Conservation (phyloP, 1,139 yeast species). For the Ogataea hybrid region DNA sequence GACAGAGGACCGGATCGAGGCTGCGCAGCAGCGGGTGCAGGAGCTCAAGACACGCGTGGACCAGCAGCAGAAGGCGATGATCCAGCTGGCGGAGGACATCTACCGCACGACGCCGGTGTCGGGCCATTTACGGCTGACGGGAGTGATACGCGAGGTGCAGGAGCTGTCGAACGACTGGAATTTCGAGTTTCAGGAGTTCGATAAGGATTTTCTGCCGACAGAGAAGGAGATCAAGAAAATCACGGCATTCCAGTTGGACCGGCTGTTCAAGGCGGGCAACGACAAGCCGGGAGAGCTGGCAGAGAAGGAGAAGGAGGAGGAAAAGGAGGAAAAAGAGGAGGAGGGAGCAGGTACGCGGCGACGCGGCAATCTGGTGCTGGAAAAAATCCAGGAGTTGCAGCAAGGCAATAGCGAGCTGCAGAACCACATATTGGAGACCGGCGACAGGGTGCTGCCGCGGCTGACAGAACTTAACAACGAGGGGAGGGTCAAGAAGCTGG, state of each 20-base stretch:
- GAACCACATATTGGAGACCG: constrained; percentile 17
- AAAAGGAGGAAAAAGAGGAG: not conserved
- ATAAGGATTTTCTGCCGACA: constrained; percentile 74
- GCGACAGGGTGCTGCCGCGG: constrained; percentile 16
- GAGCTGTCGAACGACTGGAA: constrained; percentile 90
- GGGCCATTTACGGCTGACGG: constrained; percentile 68
- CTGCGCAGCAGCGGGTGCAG: constrained; percentile 58
- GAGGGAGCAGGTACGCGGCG: not conserved
- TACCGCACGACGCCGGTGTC: constrained; percentile 60
- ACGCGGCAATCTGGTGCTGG: constrained; percentile 27
- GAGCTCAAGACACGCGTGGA: constrained; percentile 55
- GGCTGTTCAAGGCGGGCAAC: constrained; percentile 46
- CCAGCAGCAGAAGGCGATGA: constrained; percentile 49
- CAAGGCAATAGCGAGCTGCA: constrained; percentile 18
- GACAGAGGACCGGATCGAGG: constrained; percentile 66
- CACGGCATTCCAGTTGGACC: constrained; percentile 83
- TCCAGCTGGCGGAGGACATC: constrained; percentile 47
- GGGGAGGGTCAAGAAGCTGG: constrained; percentile 58
- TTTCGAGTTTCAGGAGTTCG: constrained; percentile 78
- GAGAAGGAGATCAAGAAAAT: constrained; percentile 92
- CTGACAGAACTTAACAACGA: constrained; percentile 21
- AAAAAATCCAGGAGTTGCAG: constrained; percentile 26
- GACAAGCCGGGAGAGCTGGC: constrained; percentile 15
- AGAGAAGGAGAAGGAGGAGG: constrained; percentile 1
- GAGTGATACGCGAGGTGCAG: constrained; percentile 68